Percentiles rank a stretch among this genome's conserved stretches.
phyloP scores from a whole-genome alignment of 2,329 filamentous ascomycete species.

The Simplicillium sp. region DNA sequence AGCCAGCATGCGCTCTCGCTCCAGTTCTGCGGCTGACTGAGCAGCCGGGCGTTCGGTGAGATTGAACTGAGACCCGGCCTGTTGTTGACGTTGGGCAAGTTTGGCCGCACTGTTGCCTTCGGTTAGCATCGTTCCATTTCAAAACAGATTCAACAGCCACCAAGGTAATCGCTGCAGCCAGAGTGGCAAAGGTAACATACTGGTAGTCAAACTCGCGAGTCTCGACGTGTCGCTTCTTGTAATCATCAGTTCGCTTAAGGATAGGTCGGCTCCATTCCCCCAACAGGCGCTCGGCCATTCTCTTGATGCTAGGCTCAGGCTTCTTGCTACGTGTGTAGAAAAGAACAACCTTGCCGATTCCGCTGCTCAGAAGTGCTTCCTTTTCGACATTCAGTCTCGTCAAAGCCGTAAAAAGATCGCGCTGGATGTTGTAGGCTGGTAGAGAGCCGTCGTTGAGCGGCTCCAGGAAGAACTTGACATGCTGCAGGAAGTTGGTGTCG shows the following conservation, averaged over 20 bases:
- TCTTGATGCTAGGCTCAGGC: slow-evolving; percentile 80
- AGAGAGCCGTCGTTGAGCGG: slow-evolving; percentile 89
- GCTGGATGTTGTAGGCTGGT: slow-evolving; percentile 94
- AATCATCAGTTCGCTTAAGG: slow-evolving; percentile 86
- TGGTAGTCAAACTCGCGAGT: slow-evolving; percentile 55
- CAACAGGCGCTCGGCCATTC: slow-evolving; percentile 83
- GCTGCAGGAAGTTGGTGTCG: slow-evolving; percentile 89
- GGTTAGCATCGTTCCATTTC: slow-evolving; percentile 30
- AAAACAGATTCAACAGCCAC: no score
- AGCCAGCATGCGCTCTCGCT: slow-evolving; percentile 49
- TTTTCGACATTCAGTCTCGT: slow-evolving; percentile 80
- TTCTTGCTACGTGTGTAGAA: slow-evolving; percentile 97
- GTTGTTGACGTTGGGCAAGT: slow-evolving; percentile 35
- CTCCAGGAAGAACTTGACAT: slow-evolving; percentile 95
- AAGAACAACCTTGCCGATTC: slow-evolving; percentile 90
- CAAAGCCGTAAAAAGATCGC: slow-evolving; percentile 79
- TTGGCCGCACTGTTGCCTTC: slow-evolving; percentile 38
- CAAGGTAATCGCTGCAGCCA: slow-evolving; percentile 33
- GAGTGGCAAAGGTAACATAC: slow-evolving; percentile 37
- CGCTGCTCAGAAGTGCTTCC: slow-evolving; percentile 79
- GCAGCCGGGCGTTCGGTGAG: slow-evolving; percentile 38
- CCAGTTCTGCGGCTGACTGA: slow-evolving; percentile 34
- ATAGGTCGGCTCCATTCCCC: slow-evolving; percentile 95
- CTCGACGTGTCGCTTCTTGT: slow-evolving; percentile 69
- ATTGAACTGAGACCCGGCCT: slow-evolving; percentile 37